Evolutionary conservation across 306 rosid genomes (phyloP), one percentile per base, ranked within the genome.

Genomic region (Glycine tomentella): DNA sequence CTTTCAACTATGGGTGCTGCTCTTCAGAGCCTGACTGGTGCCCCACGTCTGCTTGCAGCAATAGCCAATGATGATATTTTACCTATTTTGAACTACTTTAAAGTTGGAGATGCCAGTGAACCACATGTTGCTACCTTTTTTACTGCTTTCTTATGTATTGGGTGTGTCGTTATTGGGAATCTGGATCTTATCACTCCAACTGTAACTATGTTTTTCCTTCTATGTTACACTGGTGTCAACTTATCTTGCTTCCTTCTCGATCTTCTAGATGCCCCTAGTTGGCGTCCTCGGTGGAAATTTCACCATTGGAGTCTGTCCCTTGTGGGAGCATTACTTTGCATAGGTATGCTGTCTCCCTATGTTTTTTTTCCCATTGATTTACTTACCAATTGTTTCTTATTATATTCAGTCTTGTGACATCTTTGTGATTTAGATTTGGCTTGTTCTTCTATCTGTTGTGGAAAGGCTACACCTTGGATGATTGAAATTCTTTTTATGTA

Each of bases 231-330:
- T 75, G 99, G 99, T 76, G 99, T 96, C 87, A 96, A 96, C 90
- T 84, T 96, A 87, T 96, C 99, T 61, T 96, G 99, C 94, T 96
- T 96, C 92, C 99, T 96, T 88, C 92, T 96, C 74, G 99, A 96
- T 89, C 97, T 96, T 67, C 95, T 96, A 38, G 98, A 96, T 80
- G 99, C 99, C 82, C 99, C 99, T 87, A 96, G 99, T 86, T 96
- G 99, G 99, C 99, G 99, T 76, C 99, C 99, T 80, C 92, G 99
- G 77, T 96, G 99, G 99, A 86, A 88, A 86, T 90, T 96, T 87
- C 99, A 96, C 88, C 99, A 96, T 79, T 96, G 99, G 99, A 93
- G 98, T 87, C 79, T 93, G 65, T 96, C 99, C 57, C 97, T 96
- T 89, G 72, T 96, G 68, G 99, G 99, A 78, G 99, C 99, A 70